These are phyloP conservation scores for Phytophthora boehmeriae DNA, from an alignment of 352 stramenopile species.

Conservation along the genomic window DNA sequence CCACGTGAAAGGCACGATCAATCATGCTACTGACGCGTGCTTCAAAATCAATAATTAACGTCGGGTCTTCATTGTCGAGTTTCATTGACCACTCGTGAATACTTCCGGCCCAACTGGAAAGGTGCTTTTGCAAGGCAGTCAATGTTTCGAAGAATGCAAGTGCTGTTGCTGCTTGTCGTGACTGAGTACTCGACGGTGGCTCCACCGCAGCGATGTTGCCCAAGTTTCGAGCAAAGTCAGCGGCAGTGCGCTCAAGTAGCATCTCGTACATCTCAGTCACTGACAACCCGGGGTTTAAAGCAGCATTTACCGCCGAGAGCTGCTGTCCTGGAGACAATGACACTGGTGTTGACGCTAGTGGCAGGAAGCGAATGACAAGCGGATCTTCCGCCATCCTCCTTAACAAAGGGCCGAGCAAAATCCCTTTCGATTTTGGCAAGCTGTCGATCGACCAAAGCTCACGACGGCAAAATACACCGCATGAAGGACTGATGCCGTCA, in stretches of 20 bases:
- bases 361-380: conserved; percentile 36
- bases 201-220: conserved; percentile 8
- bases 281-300: not conserved
- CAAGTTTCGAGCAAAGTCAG: conserved; percentile 25
- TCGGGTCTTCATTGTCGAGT: not conserved
- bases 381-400: conserved; percentile 71
- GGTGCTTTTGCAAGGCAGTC: conserved; percentile 68
- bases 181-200: not conserved
- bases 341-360: not conserved
- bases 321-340: not conserved
- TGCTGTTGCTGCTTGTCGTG: conserved; percentile 5
- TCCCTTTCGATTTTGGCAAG: conserved; percentile 31
- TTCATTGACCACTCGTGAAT: conserved; percentile 25
- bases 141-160: conserved; percentile 29
- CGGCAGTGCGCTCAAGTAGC: conserved; percentile 17
- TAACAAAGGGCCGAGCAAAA: conserved; percentile 67
- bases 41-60: conserved; percentile 9
- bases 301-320: not conserved
- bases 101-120: conserved; percentile 61
- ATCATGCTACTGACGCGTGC: conserved; percentile 28
- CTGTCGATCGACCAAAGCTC: conserved; percentile 27
- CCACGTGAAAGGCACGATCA: conserved; percentile 44
- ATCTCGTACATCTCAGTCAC: conserved; percentile 29
- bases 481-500: conserved; percentile 11
- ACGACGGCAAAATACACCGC: conserved; percentile 22